phyloP scores from a whole-genome alignment of 805 yeast species.

The Lachancea lanzarotensis region DNA sequence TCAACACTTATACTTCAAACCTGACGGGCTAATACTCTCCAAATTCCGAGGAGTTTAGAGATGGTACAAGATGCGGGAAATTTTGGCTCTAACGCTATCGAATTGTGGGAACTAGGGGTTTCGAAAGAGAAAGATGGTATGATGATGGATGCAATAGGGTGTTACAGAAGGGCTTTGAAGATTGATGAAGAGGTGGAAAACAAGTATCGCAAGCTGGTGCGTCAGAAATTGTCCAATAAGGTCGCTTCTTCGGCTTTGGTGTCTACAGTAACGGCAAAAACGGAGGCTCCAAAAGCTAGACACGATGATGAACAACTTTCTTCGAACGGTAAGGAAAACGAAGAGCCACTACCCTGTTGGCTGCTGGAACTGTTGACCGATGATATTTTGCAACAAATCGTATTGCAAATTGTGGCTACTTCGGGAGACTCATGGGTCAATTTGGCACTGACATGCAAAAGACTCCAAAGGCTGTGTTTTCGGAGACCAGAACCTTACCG shows the following conservation, averaged over 20 bases:
- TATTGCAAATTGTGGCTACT: conserved; percentile 39
- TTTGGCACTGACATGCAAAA: conserved; percentile 53
- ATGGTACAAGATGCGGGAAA: conserved; percentile 1
- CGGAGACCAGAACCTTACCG: conserved; percentile 45
- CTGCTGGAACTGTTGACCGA: conserved; percentile 43
- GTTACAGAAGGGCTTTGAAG: conserved; percentile 65
- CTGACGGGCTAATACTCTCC: too few relatives aligned
- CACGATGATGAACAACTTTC: conserved; percentile 1
- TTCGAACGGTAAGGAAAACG: conserved; percentile 14
- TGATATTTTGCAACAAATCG: conserved; percentile 50
- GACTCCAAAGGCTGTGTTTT: conserved; percentile 52
- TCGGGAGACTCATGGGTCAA: conserved; percentile 63
- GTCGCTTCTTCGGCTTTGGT: background rate
- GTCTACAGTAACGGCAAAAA: background rate
- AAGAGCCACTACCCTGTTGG: conserved; percentile 36
- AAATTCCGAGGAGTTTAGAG: background rate
- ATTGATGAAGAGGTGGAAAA: conserved; percentile 53
- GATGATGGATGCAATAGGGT: conserved; percentile 74
- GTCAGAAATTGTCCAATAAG: conserved; percentile 35
- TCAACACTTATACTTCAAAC: background rate
- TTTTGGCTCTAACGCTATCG: conserved; percentile 40
- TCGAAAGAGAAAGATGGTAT: conserved; percentile 66
- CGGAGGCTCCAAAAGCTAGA: background rate
- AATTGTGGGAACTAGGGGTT: conserved; percentile 61
- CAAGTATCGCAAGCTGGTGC: conserved; percentile 52